Conservation (phyloP, 805 yeast species). For the Starmerella stellata region DNA sequence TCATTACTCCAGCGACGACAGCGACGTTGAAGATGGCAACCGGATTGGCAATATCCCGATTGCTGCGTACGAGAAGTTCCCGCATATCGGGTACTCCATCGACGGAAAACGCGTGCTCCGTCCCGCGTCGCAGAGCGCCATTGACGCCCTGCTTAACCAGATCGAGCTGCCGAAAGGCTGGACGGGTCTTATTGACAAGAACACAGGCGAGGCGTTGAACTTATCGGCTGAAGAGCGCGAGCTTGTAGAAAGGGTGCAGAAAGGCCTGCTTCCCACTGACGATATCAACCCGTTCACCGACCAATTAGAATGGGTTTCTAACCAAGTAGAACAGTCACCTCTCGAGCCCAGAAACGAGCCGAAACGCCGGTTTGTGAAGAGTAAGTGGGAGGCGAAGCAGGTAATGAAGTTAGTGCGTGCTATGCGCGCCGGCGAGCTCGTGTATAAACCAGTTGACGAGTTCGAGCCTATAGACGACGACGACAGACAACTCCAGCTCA, state of each 20-base stretch:
- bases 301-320: conserved; percentile 86
- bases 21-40: conserved; percentile 62
- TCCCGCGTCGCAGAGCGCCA: conserved; percentile 91
- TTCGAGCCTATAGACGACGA: conserved; percentile 32
- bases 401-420: conserved; percentile 93
- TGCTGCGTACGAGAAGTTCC: conserved; percentile 89
- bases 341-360: conserved; percentile 91
- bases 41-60: conserved; percentile 89
- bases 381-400: conserved; percentile 89
- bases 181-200: conserved; percentile 87
- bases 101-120: conserved; percentile 97
- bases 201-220: conserved; percentile 72
- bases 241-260: conserved; percentile 67
- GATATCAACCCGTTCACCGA: conserved; percentile 78
- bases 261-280: conserved; percentile 68
- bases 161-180: conserved; percentile 96
- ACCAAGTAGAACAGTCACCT: conserved; percentile 65
- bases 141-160: conserved; percentile 71
- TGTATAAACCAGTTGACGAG: conserved; percentile 48
- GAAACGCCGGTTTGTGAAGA: conserved; percentile 88
- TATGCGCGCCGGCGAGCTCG: conserved; percentile 85
- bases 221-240: conserved; percentile 76
- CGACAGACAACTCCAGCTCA: conserved; percentile 27
- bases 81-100: conserved; percentile 91
- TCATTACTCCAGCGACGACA: conserved; percentile 84